These are phyloP conservation scores for Aspergillus bertholletiae DNA, from an alignment of 495 filamentous ascomycete species.

Conservation along the genomic window DNA sequence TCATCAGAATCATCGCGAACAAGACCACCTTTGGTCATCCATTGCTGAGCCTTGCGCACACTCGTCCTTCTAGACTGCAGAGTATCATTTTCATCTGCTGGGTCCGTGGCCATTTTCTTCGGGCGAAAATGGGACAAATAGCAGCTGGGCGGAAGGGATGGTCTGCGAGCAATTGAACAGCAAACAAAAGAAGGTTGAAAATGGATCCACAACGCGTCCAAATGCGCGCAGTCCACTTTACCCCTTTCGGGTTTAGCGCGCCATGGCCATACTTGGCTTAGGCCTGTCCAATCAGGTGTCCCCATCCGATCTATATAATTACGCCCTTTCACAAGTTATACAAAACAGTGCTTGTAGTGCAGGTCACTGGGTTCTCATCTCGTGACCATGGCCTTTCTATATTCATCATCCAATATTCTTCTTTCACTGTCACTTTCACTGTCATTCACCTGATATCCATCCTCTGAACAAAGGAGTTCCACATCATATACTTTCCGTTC, in stretches of 20 bases:
- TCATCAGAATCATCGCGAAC: conserved; percentile 86
- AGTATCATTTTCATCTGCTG: conserved; percentile 14
- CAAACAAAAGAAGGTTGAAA: conserved; percentile 6
- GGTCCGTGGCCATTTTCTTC: conserved; percentile 17
- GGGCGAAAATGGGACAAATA: not conserved
- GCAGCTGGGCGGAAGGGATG: not conserved
- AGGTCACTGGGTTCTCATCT: not conserved
- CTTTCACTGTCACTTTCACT: not conserved
- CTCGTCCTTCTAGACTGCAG: conserved; percentile 16
- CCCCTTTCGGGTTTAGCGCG: conserved; percentile 30
- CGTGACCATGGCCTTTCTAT: not conserved
- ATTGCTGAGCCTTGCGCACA: conserved; percentile 51
- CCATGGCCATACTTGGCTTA: not conserved
- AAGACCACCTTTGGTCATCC: conserved; percentile 63
- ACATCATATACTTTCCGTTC: too few species aligned
- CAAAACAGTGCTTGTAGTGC: not conserved
- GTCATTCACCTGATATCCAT: too few species aligned
- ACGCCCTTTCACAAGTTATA: too few species aligned
- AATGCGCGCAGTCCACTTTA: conserved; percentile 42
- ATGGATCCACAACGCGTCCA: conserved; percentile 15
- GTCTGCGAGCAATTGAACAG: not conserved
- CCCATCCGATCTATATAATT: not conserved
- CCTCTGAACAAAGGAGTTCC: too few species aligned
- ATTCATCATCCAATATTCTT: not conserved
- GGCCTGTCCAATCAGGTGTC: not conserved